Evolutionary conservation across 495 filamentous ascomycete genomes (phyloP).

Genomic region (Friedmanniomyces endolithicus): DNA sequence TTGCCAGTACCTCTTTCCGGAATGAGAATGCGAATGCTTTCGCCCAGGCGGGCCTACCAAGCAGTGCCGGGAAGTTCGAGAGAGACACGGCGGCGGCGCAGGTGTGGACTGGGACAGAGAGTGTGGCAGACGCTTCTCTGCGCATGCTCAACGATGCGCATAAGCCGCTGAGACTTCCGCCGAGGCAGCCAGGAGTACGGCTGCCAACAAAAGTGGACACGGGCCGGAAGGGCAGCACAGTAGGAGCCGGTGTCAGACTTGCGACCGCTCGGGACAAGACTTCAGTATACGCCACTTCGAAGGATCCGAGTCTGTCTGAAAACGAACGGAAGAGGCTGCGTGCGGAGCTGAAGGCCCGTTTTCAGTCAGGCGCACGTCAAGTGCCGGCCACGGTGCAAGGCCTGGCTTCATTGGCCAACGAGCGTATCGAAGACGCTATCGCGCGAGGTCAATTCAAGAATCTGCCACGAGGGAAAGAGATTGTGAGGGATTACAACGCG

Average conservation of each 20-base stretch:
- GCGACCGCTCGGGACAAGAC: slow-evolving; percentile 70
- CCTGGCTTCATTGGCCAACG: slow-evolving; percentile 72
- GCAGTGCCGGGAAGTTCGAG: slow-evolving; percentile 56
- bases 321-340: slow-evolving; percentile 57
- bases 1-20: slow-evolving; percentile 58
- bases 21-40: slow-evolving; percentile 59
- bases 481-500: slow-evolving; percentile 66
- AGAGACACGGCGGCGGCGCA: slow-evolving; percentile 56
- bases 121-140: slow-evolving; percentile 58
- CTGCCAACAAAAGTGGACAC: slow-evolving; percentile 41
- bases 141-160: slow-evolving; percentile 80
- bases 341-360: slow-evolving; percentile 66
- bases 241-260: slow-evolving; percentile 45
- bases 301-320: slow-evolving; percentile 47
- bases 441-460: slow-evolving; percentile 82
- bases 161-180: slow-evolving; percentile 51
- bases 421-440: slow-evolving; percentile 90
- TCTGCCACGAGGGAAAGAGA: slow-evolving; percentile 66
- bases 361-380: slow-evolving; percentile 55
- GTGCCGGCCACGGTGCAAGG: slow-evolving; percentile 72
- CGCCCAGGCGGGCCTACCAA: slow-evolving; percentile 49
- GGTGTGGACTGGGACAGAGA: slow-evolving; percentile 71
- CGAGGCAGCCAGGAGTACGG: slow-evolving; percentile 30
- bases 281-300: slow-evolving; percentile 54
- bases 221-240: slow-evolving; percentile 32